These are phyloP conservation scores for Leucoagaricus sp. DNA, from an alignment of 1,284 basidiomycete genomes.

Conservation along the genomic window DNA sequence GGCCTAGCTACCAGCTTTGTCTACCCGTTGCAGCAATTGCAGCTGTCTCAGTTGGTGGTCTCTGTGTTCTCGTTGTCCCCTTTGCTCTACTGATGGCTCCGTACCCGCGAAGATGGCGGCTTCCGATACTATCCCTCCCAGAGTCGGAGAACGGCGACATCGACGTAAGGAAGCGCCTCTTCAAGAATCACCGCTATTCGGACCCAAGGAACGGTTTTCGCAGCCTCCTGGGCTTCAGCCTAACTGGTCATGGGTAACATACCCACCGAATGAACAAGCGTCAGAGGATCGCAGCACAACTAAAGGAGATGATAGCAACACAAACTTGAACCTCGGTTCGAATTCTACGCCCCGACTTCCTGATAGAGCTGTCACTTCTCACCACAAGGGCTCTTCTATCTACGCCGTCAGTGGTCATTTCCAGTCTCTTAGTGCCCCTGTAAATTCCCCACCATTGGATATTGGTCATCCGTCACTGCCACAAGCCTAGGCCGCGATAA, in stretches of 20 bases:
- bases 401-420: background rate
- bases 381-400: background rate
- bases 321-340: background rate
- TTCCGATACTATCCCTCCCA: slow-evolving; percentile 64
- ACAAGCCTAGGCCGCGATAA: background rate
- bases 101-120: slow-evolving; percentile 51
- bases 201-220: too few relatives aligned
- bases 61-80: slow-evolving; percentile 54
- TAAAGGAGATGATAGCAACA: background rate
- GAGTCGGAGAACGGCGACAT: slow-evolving; percentile 57
- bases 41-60: slow-evolving; percentile 56
- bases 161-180: too few relatives aligned
- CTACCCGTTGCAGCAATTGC: too few relatives aligned
- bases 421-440: too few relatives aligned
- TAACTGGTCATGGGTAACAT: too few relatives aligned
- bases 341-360: background rate
- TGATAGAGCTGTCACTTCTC: background rate
- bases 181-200: too few relatives aligned
- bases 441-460: background rate
- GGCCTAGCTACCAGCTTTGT: slow-evolving; percentile 6
- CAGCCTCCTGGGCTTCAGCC: too few relatives aligned
- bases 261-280: background rate
- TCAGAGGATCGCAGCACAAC: background rate
- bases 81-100: slow-evolving; percentile 49
- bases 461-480: background rate